Evolutionary conservation across 192 early-diverging fungal species (phyloP).

Genomic region (Phlyctochytrium arcticum): DNA sequence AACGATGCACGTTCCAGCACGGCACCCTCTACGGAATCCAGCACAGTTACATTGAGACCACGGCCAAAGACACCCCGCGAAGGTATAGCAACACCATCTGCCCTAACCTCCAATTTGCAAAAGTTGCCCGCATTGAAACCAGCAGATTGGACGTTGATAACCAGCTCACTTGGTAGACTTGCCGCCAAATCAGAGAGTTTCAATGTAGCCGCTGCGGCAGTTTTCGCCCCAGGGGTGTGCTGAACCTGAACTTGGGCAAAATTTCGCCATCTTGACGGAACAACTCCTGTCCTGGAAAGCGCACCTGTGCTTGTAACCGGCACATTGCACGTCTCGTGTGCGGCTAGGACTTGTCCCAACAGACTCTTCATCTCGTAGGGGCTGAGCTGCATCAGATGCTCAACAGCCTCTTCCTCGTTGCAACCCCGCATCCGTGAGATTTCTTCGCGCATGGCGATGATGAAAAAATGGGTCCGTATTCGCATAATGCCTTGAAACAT

Average conservation of each 20-base stretch:
- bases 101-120: constrained; percentile 54
- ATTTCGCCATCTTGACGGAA: background rate
- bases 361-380: constrained; percentile 78
- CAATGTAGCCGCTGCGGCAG: constrained; percentile 11
- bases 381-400: constrained; percentile 74
- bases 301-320: background rate
- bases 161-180: constrained; percentile 40
- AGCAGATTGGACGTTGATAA: constrained; percentile 63
- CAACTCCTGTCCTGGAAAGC: background rate
- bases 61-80: constrained; percentile 49
- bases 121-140: constrained; percentile 76
- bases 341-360: constrained; percentile 67
- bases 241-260: constrained; percentile 18
- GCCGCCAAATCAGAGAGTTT: constrained; percentile 34
- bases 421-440: constrained; percentile 68
- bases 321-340: constrained; percentile 21
- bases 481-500: constrained; percentile 82
- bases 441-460: constrained; percentile 84
- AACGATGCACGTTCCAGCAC: constrained; percentile 67
- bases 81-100: constrained; percentile 42
- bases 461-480: constrained; percentile 75
- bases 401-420: constrained; percentile 75
- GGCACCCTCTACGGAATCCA: constrained; percentile 66
- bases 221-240: too few species aligned
- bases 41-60: constrained; percentile 71